Evolutionary conservation across 176 grass and related monocot genomes (phyloP).

Genomic region (Melocanna baccifera): DNA sequence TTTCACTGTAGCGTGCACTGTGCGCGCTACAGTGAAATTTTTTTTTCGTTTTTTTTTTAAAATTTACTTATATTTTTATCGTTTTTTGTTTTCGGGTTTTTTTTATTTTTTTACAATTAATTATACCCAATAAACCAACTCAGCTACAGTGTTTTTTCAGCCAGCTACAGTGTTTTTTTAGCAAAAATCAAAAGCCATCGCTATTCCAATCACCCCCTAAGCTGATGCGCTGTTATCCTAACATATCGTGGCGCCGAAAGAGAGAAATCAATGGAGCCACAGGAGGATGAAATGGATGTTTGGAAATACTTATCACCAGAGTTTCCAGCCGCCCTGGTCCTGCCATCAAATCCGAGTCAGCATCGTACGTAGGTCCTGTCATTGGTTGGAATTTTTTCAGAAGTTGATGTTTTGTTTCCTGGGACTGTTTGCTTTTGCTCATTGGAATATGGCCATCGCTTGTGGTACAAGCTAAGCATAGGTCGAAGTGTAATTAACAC

Average conservation of each 20-base stretch:
- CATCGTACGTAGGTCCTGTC: conserved; percentile 21
- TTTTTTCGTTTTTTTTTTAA: no score
- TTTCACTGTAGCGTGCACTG: no score
- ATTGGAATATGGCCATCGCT: conserved; percentile 6
- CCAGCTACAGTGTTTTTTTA: no score
- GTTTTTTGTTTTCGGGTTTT: no score
- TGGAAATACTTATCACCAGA: conserved; percentile 21
- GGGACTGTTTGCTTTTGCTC: conserved; percentile 27
- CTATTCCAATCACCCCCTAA: no score
- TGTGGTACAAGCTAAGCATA: neutral
- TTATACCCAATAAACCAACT: no score
- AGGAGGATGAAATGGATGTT: conserved; percentile 26
- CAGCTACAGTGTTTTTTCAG: no score
- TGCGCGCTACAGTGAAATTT: no score
- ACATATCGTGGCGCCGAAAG: conserved; percentile 30
- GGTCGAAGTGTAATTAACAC: neutral
- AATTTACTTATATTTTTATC: no score
- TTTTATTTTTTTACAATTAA: no score
- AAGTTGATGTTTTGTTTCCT: conserved; percentile 35
- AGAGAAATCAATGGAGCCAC: neutral
- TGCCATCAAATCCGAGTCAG: conserved; percentile 32
- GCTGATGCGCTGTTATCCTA: neutral
- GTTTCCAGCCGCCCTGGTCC: neutral
- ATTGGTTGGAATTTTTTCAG: neutral
- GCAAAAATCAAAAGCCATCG: no score